Evolutionary conservation across 306 rosid species (phyloP).

Genomic region (Casuarina cunninghamiana): DNA sequence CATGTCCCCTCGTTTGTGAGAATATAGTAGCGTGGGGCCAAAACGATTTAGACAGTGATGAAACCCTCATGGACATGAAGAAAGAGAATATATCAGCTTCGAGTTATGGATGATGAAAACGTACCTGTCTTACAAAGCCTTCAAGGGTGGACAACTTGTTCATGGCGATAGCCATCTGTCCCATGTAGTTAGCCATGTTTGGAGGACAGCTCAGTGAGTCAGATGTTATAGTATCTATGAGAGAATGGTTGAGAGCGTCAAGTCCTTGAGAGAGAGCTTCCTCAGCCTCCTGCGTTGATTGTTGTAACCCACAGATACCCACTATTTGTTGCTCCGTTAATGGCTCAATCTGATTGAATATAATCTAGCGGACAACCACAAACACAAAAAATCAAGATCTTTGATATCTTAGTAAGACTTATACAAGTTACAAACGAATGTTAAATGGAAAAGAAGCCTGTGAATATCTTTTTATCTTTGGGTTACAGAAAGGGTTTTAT

Average conservation of each 20-base stretch:
- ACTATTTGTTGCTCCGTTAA: constrained; percentile 88
- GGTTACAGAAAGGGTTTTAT: too few relatives aligned
- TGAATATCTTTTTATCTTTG: too few relatives aligned
- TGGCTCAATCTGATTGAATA: constrained; percentile 77
- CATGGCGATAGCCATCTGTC: constrained; percentile 92
- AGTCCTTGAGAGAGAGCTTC: constrained; percentile 89
- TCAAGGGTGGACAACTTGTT: constrained; percentile 85
- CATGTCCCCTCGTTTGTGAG: constrained; percentile 39
- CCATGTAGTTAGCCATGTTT: constrained; percentile 91
- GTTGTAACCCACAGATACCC: constrained; percentile 83
- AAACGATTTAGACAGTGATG: constrained; percentile 6
- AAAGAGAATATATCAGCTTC: background rate
- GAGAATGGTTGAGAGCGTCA: constrained; percentile 74
- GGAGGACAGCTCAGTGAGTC: constrained; percentile 75
- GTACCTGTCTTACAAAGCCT: constrained; percentile 91
- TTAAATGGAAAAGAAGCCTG: background rate
- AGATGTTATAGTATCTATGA: constrained; percentile 69
- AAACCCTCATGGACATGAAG: background rate
- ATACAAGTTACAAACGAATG: background rate
- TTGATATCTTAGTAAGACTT: background rate
- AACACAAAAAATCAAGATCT: background rate
- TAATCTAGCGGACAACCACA: constrained; percentile 37
- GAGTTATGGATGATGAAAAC: constrained; percentile 1
- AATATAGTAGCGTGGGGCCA: constrained; percentile 40
- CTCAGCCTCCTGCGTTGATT: constrained; percentile 80